Evolutionary conservation across 2,329 filamentous ascomycete species (phyloP).

Genomic region (Trichoderma aggressivum): DNA sequence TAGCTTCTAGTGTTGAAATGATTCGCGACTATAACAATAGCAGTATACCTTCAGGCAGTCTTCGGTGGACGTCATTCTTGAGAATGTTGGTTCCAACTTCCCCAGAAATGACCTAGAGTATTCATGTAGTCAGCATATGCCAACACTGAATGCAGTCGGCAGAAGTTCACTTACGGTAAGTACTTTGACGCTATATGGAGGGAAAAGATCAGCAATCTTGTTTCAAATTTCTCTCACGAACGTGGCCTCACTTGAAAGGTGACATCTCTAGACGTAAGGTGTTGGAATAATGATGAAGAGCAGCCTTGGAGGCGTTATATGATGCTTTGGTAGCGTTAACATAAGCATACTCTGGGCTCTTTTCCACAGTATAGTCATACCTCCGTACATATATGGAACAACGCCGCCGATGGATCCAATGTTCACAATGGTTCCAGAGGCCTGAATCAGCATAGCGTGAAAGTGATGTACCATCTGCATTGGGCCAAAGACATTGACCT

Average conservation of each 20-base stretch:
- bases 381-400: slow-evolving; percentile 22
- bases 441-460: slow-evolving; percentile 22
- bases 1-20: not conserved
- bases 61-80: slow-evolving; percentile 11
- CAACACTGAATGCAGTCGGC: not conserved
- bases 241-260: slow-evolving; percentile 22
- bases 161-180: not conserved
- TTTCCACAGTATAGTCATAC: not conserved
- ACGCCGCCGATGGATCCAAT: slow-evolving; percentile 27
- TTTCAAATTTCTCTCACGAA: not conserved
- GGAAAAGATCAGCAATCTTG: not conserved
- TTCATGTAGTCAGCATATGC: not conserved
- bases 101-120: slow-evolving; percentile 18
- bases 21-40: not conserved
- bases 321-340: not conserved
- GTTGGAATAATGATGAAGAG: slow-evolving; percentile 25
- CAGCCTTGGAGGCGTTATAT: slow-evolving; percentile 27
- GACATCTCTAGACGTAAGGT: slow-evolving; percentile 25
- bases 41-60: not conserved
- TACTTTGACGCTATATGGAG: not conserved
- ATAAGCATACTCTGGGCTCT: not conserved
- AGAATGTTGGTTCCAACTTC: slow-evolving; percentile 17
- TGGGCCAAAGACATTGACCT: slow-evolving; percentile 42
- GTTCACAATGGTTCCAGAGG: slow-evolving; percentile 26
- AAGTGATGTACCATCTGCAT: slow-evolving; percentile 26